Base-by-base conservation (phyloP, 2,329 filamentous ascomycete genomes). In the Leptographium wingfieldii region DNA sequence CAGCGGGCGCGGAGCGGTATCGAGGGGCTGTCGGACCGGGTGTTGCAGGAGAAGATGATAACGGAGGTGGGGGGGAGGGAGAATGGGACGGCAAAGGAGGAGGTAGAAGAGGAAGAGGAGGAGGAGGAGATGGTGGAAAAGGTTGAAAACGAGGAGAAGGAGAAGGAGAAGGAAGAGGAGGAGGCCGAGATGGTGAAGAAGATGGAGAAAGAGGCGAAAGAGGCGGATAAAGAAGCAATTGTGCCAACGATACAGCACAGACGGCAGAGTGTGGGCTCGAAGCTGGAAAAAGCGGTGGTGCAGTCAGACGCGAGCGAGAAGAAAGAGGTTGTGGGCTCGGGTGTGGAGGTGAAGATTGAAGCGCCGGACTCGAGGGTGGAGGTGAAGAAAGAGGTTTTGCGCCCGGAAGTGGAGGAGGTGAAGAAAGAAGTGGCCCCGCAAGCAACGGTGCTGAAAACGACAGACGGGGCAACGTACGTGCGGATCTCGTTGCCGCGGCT, bases 1-100 rank as follows among this genome's bases (percentile, higher is more conserved):
- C 79, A 76, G 49, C 78, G 74, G 16, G 79, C 80, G 25, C 81
- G 80, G 64, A 74, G 77, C 58, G 81, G 82, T 12, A 84, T 85
- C 57, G 80, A 82, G 66, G 74, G 80, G 11, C 72, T 85, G 7
- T 79, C 83, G 66, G 74, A 76, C 62, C 74, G 76, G 60, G 74
- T 84, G 22, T 73, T 74, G 11, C 73, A 76, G 51, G 67, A 67
- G 3, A 72, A 77, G 52, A 56, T 60, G 19, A 58, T 38, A 12
- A 63, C 63, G 54, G 61, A 16, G 22, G 22, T 12, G 27, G 19
- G 6, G 19, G 19, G 14, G 19, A 31, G 2, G 33, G 22, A 3
- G 33, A 49, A 40, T 2, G 73, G 77, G 51, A 57, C 61, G 19
- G 58, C 43, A n/a, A 63, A 63, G 53, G 61, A 14, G 31, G 6